Conservation (phyloP, 257 asterid genomes). For the Scutellaria barbata region DNA sequence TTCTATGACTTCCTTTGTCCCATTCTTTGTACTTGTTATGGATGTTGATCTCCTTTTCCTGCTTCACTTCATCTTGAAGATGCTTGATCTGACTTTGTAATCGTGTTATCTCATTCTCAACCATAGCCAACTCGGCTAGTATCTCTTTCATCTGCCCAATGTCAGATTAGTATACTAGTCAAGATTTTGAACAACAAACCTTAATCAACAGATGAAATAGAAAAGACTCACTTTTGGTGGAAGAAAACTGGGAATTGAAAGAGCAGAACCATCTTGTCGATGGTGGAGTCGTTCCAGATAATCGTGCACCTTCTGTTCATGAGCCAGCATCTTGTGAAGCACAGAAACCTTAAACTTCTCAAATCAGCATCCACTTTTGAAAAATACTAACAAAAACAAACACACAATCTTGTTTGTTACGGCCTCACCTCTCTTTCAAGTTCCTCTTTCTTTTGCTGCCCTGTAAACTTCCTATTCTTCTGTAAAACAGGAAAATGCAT, state of each 20-base stretch:
- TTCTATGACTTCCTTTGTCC: conserved; percentile 32
- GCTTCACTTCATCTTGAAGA: conserved; percentile 55
- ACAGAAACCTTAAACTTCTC: conserved; percentile 50
- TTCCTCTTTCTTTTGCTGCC: conserved; percentile 65
- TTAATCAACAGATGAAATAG: neutral
- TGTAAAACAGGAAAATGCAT: conserved; percentile 20
- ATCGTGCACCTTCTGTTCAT: conserved; percentile 74
- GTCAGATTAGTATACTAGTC: neutral
- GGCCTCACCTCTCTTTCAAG: conserved; percentile 81
- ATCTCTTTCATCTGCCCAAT: conserved; percentile 70
- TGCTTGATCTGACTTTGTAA: conserved; percentile 70
- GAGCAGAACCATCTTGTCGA: conserved; percentile 50
- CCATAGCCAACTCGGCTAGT: conserved; percentile 66
- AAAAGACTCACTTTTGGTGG: conserved; percentile 65
- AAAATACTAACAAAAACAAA: neutral
- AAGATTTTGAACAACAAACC: too few relatives aligned
- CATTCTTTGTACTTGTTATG: conserved; percentile 39
- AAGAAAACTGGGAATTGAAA: conserved; percentile 64
- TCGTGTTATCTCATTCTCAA: conserved; percentile 70
- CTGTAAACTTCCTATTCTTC: conserved; percentile 57
- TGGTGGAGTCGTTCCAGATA: conserved; percentile 58
- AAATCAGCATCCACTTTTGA: neutral
- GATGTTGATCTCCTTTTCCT: conserved; percentile 44
- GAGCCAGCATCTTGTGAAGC: conserved; percentile 72
- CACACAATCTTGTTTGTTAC: neutral